A percentile compares a stretch with the other conserved stretches of the same genome.
These are phyloP conservation scores for Phytopythium kandeliae DNA, from an alignment of 352 stramenopile genomes.

Conservation along the genomic window DNA sequence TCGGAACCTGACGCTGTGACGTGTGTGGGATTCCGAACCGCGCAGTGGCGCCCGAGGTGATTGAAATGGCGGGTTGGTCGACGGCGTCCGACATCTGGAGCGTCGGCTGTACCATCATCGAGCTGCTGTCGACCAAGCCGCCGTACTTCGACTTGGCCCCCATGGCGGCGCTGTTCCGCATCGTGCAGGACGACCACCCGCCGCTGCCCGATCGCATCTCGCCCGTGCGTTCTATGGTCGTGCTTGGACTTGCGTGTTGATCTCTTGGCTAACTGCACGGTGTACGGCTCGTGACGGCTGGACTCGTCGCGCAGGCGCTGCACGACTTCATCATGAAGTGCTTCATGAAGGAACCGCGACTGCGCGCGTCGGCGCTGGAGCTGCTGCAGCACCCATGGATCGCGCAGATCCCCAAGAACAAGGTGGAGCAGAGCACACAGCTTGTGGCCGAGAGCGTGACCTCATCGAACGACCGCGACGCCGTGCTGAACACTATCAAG, in stretches of 20 bases:
- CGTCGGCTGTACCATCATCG: constrained; percentile 94
- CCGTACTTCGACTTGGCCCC: constrained; percentile 91
- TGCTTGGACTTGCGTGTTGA: not conserved
- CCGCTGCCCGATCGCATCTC: constrained; percentile 88
- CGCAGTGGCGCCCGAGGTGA: constrained; percentile 94
- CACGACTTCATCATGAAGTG: constrained; percentile 92
- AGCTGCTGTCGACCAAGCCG: constrained; percentile 90
- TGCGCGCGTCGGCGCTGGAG: constrained; percentile 78
- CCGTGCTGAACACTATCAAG: constrained; percentile 84
- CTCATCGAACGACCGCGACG: constrained; percentile 68
- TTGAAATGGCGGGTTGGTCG: constrained; percentile 92
- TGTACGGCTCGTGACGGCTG: no score
- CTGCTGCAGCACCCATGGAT: constrained; percentile 90
- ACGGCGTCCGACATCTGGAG: constrained; percentile 94
- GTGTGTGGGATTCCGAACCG: no score
- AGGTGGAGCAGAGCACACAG: constrained; percentile 84
- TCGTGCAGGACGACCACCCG: constrained; percentile 91
- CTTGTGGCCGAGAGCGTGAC: constrained; percentile 71
- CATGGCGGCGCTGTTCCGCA: constrained; percentile 89
- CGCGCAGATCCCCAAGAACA: constrained; percentile 81
- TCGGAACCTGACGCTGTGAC: no score
- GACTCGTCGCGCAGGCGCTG: constrained; percentile 36
- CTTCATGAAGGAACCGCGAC: constrained; percentile 88
- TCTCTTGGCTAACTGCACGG: no score
- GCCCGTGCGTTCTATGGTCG: constrained; percentile 26